Percentiles rank a stretch among this genome's conserved stretches.
Evolutionary conservation across 202 grass and related monocot genomes (phyloP).

Genomic region (Hordeum pubiflorum): DNA sequence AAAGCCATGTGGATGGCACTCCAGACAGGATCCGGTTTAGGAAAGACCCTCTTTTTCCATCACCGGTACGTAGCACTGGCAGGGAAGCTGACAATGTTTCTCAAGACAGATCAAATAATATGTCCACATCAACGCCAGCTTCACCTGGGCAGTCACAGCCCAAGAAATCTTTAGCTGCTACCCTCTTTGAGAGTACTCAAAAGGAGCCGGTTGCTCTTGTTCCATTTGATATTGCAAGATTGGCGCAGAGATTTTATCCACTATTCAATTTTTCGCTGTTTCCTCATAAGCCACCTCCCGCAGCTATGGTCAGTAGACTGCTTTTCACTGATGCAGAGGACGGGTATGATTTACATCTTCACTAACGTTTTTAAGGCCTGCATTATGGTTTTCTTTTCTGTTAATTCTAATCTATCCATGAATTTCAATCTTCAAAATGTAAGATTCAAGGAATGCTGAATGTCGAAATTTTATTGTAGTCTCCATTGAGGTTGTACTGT

Average conservation of each 20-base stretch:
- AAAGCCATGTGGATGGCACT: conserved; percentile 58
- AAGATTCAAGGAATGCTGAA: neutral
- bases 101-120: conserved; percentile 29
- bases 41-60: conserved; percentile 74
- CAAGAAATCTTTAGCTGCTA: conserved; percentile 81
- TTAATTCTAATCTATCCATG: neutral
- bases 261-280: conserved; percentile 60
- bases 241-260: conserved; percentile 55
- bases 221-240: conserved; percentile 63
- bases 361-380: neutral
- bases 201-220: conserved; percentile 72
- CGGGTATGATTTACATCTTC: conserved; percentile 37
- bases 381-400: neutral
- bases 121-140: conserved; percentile 31
- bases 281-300: conserved; percentile 68
- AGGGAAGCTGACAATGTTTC: conserved; percentile 31
- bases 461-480: conserved; percentile 5
- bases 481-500: neutral
- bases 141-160: conserved; percentile 37
- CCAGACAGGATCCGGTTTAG: conserved; percentile 45
- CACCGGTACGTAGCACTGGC: conserved; percentile 11
- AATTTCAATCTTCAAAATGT: conserved; percentile 23
- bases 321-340: conserved; percentile 98
- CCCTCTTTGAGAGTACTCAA: conserved; percentile 65
- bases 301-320: conserved; percentile 58